A percentile compares a stretch with the other conserved stretches of the same genome.
Conservation (phyloP, 2,329 filamentous ascomycete genomes). For the Aspergillus texensis region DNA sequence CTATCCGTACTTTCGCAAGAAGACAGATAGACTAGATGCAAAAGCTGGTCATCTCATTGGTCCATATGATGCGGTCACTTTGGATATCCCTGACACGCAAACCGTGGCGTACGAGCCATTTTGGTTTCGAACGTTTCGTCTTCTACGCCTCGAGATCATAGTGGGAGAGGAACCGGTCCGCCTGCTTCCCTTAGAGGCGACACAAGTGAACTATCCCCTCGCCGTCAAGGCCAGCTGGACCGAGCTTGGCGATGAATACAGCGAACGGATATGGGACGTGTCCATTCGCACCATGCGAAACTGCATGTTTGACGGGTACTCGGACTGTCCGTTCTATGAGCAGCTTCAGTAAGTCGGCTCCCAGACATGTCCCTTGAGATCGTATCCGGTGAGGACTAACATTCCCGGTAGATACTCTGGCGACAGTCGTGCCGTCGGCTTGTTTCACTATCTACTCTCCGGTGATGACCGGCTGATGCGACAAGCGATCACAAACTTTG, state of each 20-base stretch:
- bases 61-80: slow-evolving; percentile 37
- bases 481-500: slow-evolving; percentile 37
- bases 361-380: neutral
- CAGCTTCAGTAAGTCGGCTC: slow-evolving; percentile 33
- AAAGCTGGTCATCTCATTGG: slow-evolving; percentile 37
- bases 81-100: slow-evolving; percentile 25
- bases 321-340: slow-evolving; percentile 42
- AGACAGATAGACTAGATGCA: slow-evolving; percentile 40
- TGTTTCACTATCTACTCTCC: slow-evolving; percentile 39
- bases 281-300: slow-evolving; percentile 37
- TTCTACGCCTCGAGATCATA: slow-evolving; percentile 35
- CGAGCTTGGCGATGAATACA: slow-evolving; percentile 15
- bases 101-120: slow-evolving; percentile 39
- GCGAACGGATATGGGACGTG: slow-evolving; percentile 32
- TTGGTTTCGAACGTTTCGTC: slow-evolving; percentile 46
- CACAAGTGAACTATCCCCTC: slow-evolving; percentile 43
- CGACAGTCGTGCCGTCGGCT: slow-evolving; percentile 27
- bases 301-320: slow-evolving; percentile 41
- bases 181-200: slow-evolving; percentile 29
- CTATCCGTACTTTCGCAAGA: slow-evolving; percentile 45
- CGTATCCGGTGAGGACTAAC: neutral
- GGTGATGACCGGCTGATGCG: slow-evolving; percentile 36
- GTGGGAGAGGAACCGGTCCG: slow-evolving; percentile 27
- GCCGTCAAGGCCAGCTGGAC: slow-evolving; percentile 31
- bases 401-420: slow-evolving; percentile 24